These are phyloP conservation scores for Canariomyces notabilis DNA, from an alignment of 2,329 filamentous ascomycete genomes.

Conservation along the genomic window DNA sequence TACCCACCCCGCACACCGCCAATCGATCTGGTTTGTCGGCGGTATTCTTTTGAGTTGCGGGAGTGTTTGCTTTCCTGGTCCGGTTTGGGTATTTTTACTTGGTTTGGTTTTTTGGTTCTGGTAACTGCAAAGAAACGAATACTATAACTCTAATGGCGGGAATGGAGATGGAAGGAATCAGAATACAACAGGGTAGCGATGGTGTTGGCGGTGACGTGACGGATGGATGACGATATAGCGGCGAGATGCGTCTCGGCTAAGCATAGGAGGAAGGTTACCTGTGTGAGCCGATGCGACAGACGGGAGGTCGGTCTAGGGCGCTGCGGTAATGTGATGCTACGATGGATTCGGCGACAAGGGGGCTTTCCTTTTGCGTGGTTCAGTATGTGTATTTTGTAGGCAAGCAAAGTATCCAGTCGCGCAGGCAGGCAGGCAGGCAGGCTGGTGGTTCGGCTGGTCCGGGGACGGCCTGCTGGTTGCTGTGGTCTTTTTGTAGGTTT, in stretches of 20 bases:
- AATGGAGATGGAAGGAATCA: neutral
- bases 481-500: neutral
- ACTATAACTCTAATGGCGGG: neutral
- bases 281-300: too few species aligned
- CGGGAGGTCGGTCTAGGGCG: neutral
- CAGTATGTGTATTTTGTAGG: neutral
- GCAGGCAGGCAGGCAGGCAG: neutral
- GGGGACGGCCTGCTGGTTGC: slow-evolving; percentile 1
- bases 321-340: neutral
- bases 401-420: neutral
- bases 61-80: neutral
- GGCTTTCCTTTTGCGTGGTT: neutral
- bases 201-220: too few species aligned
- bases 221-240: neutral
- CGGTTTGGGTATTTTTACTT: neutral
- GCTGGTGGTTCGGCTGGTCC: slow-evolving; percentile 10
- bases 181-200: too few species aligned
- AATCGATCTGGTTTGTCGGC: too few species aligned
- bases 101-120: neutral
- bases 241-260: too few species aligned
- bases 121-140: neutral
- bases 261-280: too few species aligned
- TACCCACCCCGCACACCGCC: too few species aligned
- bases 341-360: neutral
- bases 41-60: neutral